Conservation (phyloP, 2,329 filamentous ascomycete genomes). For the Penicillium crustosum region DNA sequence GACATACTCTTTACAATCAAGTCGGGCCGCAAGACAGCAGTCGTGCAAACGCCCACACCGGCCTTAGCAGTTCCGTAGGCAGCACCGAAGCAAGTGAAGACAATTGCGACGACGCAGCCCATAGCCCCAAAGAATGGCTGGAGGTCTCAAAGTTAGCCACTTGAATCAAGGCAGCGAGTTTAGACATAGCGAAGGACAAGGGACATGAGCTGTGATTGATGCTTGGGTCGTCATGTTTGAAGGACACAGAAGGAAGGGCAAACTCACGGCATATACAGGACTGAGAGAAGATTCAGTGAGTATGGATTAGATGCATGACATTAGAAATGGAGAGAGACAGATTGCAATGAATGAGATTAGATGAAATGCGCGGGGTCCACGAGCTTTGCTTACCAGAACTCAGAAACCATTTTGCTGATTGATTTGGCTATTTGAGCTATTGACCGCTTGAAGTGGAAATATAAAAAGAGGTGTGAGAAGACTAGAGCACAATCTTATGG, state of each 20-base stretch:
- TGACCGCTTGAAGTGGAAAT: background rate
- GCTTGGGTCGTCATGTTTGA: slow-evolving; percentile 12
- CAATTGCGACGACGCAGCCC: slow-evolving; percentile 91
- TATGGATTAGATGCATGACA: background rate
- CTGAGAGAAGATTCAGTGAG: slow-evolving; percentile 48
- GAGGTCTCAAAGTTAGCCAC: background rate
- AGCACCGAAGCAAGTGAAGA: slow-evolving; percentile 94
- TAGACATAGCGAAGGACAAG: slow-evolving; percentile 1
- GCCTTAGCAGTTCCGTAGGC: slow-evolving; percentile 99
- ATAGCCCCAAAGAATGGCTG: slow-evolving; percentile 94
- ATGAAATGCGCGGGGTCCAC: background rate
- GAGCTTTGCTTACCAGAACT: background rate
- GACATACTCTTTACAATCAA: slow-evolving; percentile 97
- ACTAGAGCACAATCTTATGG: too few species aligned
- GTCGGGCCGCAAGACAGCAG: slow-evolving; percentile 97
- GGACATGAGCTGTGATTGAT: slow-evolving; percentile 7
- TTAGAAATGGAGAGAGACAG: too few species aligned
- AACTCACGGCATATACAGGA: slow-evolving; percentile 99
- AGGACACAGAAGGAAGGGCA: background rate
- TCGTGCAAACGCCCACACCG: slow-evolving; percentile 95
- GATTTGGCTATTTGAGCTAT: background rate
- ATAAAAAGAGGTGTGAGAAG: too few species aligned
- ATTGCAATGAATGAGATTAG: too few species aligned
- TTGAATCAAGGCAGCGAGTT: background rate
- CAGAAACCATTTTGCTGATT: background rate